Base-by-base conservation (phyloP, 306 rosid species). In the Mimosa bimucronata region DNA sequence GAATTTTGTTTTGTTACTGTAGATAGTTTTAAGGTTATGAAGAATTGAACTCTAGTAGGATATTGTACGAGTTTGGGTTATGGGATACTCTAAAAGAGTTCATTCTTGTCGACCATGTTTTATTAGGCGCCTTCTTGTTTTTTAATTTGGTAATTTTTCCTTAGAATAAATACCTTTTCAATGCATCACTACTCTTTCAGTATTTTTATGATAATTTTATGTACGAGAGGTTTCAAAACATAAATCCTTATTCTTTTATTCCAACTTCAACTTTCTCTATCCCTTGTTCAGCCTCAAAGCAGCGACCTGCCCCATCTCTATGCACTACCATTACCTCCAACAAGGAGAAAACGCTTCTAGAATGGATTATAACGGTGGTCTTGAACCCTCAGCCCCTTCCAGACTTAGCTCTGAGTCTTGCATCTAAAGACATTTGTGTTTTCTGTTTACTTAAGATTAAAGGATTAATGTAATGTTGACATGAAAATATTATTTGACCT, bases 161-260 rank as follows among this genome's bases (percentile, higher is more conserved):
- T 88, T 23, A 82, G 87, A 65, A 77, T 84, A 25, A 86, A 85
- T 18, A 88, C 18, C 53, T 25, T 38, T 67, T 57, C 41, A 38
- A 74, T 16, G 26, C 68, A 38, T 9, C 5, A 40, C 18, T 74
- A 45, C 4, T 55, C 28, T 45, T 45, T 26, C 65, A 16, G 31
- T 61, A 18, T 21, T 31, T 62, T 21, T 18, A 2, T 72, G 50
- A 66, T 83, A 66, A 60, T 15, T 50, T 31, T 7, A 34, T 55
- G 19, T 15, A 61, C 40, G 48, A 73, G 60, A 65, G 79, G 38
- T 46, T 81, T 76, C 71, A 61, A 71, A 50, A 71, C 71, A 38
- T 12, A 75, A 57, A 28, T 57, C 81, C 74, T 40, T 70, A 19
- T 70, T 25, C 28, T 46, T 52, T 18, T 28, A 42, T 15, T 28